Percentiles rank a stretch among this genome's conserved stretches.
These are phyloP conservation scores for Eucalyptus leucophloia DNA, from an alignment of 345 rosid species.

Conservation along the genomic window DNA sequence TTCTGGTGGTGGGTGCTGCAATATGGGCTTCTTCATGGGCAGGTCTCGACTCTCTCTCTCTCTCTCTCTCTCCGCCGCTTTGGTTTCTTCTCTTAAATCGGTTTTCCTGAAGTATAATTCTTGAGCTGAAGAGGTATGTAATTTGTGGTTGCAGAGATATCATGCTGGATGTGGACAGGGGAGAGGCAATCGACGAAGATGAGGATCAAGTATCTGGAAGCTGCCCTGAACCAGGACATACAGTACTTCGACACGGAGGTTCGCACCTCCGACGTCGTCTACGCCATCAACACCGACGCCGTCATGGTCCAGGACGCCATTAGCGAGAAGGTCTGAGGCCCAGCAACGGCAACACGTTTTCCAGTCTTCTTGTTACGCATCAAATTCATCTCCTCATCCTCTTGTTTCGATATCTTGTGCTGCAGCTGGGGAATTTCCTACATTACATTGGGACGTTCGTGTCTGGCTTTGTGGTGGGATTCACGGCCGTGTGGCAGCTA, in stretches of 20 bases:
- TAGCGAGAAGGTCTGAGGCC: constrained; percentile 69
- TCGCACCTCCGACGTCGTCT: constrained; percentile 87
- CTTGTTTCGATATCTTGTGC: neutral
- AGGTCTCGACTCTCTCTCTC: constrained; percentile 19
- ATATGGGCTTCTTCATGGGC: constrained; percentile 99
- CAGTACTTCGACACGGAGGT: constrained; percentile 91
- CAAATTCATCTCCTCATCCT: neutral
- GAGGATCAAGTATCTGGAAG: constrained; percentile 95
- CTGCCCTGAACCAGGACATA: constrained; percentile 91
- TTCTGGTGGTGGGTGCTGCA: constrained; percentile 96
- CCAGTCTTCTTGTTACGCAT: neutral
- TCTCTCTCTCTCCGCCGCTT: neutral
- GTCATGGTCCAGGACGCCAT: constrained; percentile 99
- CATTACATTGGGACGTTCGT: constrained; percentile 95
- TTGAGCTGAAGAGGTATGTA: neutral
- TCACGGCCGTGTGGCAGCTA: constrained; percentile 96
- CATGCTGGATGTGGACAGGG: constrained; percentile 99
- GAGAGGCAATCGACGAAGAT: constrained; percentile 95
- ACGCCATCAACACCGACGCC: constrained; percentile 84
- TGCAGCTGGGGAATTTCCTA: constrained; percentile 93
- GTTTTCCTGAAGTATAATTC: neutral
- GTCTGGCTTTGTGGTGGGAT: constrained; percentile 91
- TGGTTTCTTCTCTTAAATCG: neutral
- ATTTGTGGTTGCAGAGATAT: constrained; percentile 51
- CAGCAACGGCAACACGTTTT: neutral